A percentile compares a stretch with the other conserved stretches of the same genome.
These are phyloP conservation scores for Colletotrichum higginsianum DNA, from an alignment of 2,329 filamentous ascomycete species.

Conservation along the genomic window DNA sequence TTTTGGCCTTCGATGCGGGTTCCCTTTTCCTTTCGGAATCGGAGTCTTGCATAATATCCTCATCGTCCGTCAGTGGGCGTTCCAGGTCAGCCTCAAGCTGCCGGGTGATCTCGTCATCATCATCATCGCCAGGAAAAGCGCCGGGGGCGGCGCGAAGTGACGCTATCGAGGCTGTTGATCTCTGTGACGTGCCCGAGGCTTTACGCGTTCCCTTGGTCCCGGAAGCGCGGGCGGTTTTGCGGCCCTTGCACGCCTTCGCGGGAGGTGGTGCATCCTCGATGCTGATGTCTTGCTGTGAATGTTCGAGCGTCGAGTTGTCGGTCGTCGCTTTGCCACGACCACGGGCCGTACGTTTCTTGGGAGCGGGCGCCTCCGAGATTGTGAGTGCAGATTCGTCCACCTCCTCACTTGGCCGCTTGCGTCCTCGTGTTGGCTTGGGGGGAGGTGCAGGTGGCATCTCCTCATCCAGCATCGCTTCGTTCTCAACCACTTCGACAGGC, in stretches of 20 bases:
- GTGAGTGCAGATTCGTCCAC: slow-evolving; percentile 64
- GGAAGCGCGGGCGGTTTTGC: slow-evolving; percentile 63
- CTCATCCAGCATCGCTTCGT: slow-evolving; percentile 49
- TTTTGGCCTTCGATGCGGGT: slow-evolving; percentile 50
- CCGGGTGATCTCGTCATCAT: slow-evolving; percentile 77
- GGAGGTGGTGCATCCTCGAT: slow-evolving; percentile 54
- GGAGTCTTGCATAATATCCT: slow-evolving; percentile 63
- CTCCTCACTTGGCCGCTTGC: slow-evolving; percentile 75
- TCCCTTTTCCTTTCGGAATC: slow-evolving; percentile 60
- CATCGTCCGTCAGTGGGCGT: slow-evolving; percentile 67
- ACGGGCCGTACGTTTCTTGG: slow-evolving; percentile 72
- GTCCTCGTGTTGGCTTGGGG: slow-evolving; percentile 64
- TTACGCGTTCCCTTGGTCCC: slow-evolving; percentile 54
- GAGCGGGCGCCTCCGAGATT: slow-evolving; percentile 63
- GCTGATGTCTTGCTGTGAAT: slow-evolving; percentile 55
- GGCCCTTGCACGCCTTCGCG: slow-evolving; percentile 51
- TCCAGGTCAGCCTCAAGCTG: slow-evolving; percentile 77
- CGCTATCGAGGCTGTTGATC: slow-evolving; percentile 60
- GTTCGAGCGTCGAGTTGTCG: slow-evolving; percentile 57
- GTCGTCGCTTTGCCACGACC: slow-evolving; percentile 63
- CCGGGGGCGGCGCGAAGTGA: slow-evolving; percentile 56
- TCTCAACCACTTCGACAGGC: slow-evolving; percentile 58
- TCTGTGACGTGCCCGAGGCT: slow-evolving; percentile 54
- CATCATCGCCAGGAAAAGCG: slow-evolving; percentile 55
- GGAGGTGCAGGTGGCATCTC: slow-evolving; percentile 53